Evolutionary conservation across 345 rosid genomes (phyloP), one percentile per base, ranked within the genome.

Genomic region (Euphorbia pulcherrima): DNA sequence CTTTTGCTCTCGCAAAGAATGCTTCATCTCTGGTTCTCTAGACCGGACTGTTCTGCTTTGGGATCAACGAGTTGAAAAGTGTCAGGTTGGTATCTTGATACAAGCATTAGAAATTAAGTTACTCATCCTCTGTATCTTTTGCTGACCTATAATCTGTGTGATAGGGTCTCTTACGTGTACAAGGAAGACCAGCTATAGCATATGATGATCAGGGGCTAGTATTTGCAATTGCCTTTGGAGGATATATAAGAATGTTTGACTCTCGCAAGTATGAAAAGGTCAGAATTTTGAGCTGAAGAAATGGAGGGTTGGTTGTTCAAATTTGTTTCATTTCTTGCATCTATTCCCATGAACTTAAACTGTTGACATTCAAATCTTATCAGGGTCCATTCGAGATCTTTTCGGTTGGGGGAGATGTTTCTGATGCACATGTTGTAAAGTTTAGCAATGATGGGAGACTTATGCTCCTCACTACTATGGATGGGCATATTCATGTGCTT

Each of bases 31-130:
- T 17, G 95, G 97, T 73, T 94, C 97, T 67, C 92, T 94, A 54
- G 99, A 94, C 81, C 88, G 97, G 51, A 89, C 99, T 76, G 97
- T 91, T 81, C 67, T 94, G 77, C 92, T 91, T 54, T 94, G 96
- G 96, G 99, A 94, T 86, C 99, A 94, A 71, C 83, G 97, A 26
- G 90, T 88, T 62, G 99, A 94, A 59, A 94, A 94, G 80, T 94
- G 97, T 79, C 97, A 91, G 95, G 97, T 90, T 63, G 68, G 40
- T 73, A 24, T 59, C 51, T 20, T 44, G 58, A 50, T 27, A 24
- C 10, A 50, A 2, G 16, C n/a, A 10, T n/a, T 7, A 62, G 46
- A 26, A 76, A 53, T 29, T 10, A 5, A 54, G 13, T 27, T 46
- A 23, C 24, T 48, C 13, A 10, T 75, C 14, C 3, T 24, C 48